Evolutionary conservation across 2,329 filamentous ascomycete genomes (phyloP).

Genomic region (Aphanocladium album): DNA sequence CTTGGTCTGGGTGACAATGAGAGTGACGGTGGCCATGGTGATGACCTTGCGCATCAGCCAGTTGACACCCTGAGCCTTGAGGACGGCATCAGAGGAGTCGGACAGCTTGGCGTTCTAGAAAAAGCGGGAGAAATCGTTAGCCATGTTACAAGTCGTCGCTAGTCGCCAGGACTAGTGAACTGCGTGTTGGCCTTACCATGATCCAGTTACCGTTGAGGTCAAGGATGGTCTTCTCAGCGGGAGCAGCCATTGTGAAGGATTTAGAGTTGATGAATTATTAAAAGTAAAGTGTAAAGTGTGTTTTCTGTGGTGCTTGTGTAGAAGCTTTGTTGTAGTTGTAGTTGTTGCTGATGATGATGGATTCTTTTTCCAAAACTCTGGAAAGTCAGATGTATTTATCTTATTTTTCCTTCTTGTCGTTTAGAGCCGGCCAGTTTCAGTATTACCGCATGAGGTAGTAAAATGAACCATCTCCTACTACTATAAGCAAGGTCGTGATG

Average conservation of each 20-base stretch:
- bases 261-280: not conserved
- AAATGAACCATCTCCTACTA: constrained; percentile 9
- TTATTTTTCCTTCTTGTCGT: not conserved
- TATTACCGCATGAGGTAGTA: not conserved
- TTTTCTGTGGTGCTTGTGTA: not conserved
- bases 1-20: constrained; percentile 15
- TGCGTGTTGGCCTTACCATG: constrained; percentile 4
- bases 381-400: constrained; percentile 11
- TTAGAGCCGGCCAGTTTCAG: not conserved
- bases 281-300: not conserved
- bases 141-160: not conserved
- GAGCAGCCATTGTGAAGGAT: constrained; percentile 9
- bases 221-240: constrained; percentile 12
- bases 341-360: not conserved
- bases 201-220: constrained; percentile 14
- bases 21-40: constrained; percentile 15
- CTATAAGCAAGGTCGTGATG: constrained; percentile 9
- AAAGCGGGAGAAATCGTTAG: not conserved
- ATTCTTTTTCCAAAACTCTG: not conserved
- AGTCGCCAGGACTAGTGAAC: not conserved
- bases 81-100: constrained; percentile 16
- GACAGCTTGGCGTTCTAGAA: constrained; percentile 14
- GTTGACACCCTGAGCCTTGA: constrained; percentile 18
- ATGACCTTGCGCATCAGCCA: constrained; percentile 20
- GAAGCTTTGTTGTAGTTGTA: not conserved